These are phyloP conservation scores for Cystofilobasidium ferigula DNA, from an alignment of 768 basidiomycete species.

Conservation along the genomic window DNA sequence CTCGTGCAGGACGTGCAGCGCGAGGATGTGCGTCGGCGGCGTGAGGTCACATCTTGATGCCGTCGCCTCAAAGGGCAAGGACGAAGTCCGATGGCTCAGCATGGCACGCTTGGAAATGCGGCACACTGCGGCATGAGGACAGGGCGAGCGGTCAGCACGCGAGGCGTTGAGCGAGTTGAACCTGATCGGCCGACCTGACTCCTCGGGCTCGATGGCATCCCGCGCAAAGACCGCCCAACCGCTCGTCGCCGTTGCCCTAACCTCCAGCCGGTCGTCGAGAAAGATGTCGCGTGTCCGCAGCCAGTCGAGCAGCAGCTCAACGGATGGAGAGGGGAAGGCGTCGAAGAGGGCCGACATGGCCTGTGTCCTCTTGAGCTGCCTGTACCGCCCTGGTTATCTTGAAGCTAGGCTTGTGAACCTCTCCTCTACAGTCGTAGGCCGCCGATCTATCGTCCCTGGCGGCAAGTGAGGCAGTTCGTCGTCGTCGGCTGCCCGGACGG, in stretches of 20 bases:
- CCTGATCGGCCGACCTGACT: constrained; percentile 15
- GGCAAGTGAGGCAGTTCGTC: too few relatives aligned
- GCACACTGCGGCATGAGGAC: constrained; percentile 3
- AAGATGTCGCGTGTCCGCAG: not conserved
- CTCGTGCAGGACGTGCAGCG: constrained; percentile 21
- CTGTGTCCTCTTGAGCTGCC: not conserved
- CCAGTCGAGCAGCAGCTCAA: constrained; percentile 22
- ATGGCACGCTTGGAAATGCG: constrained; percentile 15
- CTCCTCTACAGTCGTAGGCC: too few relatives aligned
- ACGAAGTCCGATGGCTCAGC: constrained; percentile 13
- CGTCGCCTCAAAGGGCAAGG: not conserved
- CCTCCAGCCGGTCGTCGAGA: constrained; percentile 21
- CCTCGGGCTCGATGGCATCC: constrained; percentile 6
- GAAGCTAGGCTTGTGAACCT: too few relatives aligned
- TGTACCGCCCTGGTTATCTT: too few relatives aligned
- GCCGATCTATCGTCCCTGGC: too few relatives aligned
- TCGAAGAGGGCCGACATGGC: constrained; percentile 3
- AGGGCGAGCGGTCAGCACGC: too few relatives aligned
- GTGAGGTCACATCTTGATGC: not conserved
- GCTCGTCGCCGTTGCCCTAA: constrained; percentile 1
- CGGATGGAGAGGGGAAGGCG: constrained; percentile 10
- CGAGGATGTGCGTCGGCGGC: constrained; percentile 19
- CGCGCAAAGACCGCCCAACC: constrained; percentile 21
- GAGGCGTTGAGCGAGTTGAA: not conserved
- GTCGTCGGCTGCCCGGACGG: too few relatives aligned